Evolutionary conservation across 2,329 filamentous ascomycete genomes (phyloP).

Genomic region (Apiospora arundinis): DNA sequence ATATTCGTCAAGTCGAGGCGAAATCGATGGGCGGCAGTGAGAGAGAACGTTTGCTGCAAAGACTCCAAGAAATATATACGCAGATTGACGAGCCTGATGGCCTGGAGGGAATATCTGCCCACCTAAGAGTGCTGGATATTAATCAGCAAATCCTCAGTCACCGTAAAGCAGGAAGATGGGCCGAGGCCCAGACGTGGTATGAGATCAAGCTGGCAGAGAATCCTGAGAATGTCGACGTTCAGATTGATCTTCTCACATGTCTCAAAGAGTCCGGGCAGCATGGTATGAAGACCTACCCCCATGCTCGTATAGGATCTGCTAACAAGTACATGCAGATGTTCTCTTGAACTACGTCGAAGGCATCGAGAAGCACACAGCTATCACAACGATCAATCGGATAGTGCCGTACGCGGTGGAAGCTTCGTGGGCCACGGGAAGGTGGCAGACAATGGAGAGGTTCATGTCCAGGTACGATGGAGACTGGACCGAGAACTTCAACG

Average conservation of each 20-base stretch:
- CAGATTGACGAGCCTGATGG: slow-evolving; percentile 98
- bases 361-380: slow-evolving; percentile 60
- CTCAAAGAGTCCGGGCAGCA: slow-evolving; percentile 96
- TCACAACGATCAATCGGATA: slow-evolving; percentile 64
- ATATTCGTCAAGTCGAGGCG: slow-evolving; percentile 65
- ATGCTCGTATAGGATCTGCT: background rate
- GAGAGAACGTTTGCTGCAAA: slow-evolving; percentile 72
- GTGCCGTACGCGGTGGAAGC: slow-evolving; percentile 89
- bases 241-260: slow-evolving; percentile 84
- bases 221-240: slow-evolving; percentile 77
- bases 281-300: slow-evolving; percentile 48
- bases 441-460: slow-evolving; percentile 76
- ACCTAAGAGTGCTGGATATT: slow-evolving; percentile 85
- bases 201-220: slow-evolving; percentile 85
- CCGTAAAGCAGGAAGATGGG: slow-evolving; percentile 91
- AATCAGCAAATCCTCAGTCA: slow-evolving; percentile 94
- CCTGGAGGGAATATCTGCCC: slow-evolving; percentile 90
- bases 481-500: slow-evolving; percentile 74
- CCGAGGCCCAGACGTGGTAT: slow-evolving; percentile 96
- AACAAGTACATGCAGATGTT: slow-evolving; percentile 63
- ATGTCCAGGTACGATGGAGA: slow-evolving; percentile 60
- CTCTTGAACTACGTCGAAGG: slow-evolving; percentile 86
- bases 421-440: slow-evolving; percentile 87
- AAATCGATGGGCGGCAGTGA: slow-evolving; percentile 55
- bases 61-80: slow-evolving; percentile 91